Evolutionary conservation across 768 basidiomycete genomes (phyloP).

Genomic region (Boletus vermiculosoides): DNA sequence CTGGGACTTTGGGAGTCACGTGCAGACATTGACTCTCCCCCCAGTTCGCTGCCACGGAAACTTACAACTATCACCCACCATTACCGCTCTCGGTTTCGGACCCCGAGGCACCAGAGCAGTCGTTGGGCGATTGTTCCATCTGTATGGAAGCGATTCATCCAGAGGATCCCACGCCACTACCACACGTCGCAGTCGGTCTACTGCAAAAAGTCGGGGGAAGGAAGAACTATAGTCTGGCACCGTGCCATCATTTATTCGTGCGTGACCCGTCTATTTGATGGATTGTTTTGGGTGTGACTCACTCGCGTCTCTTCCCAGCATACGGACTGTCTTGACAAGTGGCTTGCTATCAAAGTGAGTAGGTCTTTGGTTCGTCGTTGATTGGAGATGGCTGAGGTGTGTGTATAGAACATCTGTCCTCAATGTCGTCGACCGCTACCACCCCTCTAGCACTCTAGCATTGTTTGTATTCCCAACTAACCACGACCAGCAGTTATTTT

Average conservation of each 20-base stretch:
- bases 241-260: slow-evolving; percentile 87
- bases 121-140: slow-evolving; percentile 85
- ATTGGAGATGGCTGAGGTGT: background rate
- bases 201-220: slow-evolving; percentile 39
- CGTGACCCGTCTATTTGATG: slow-evolving; percentile 25
- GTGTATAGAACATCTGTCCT: slow-evolving; percentile 80
- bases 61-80: slow-evolving; percentile 84
- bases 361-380: background rate
- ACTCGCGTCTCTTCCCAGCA: slow-evolving; percentile 46
- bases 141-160: slow-evolving; percentile 86
- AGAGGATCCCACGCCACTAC: slow-evolving; percentile 41
- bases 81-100: slow-evolving; percentile 59
- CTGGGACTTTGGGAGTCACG: background rate
- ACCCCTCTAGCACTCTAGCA: slow-evolving; percentile 50
- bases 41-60: slow-evolving; percentile 58
- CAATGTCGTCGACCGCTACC: slow-evolving; percentile 84
- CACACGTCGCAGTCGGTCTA: slow-evolving; percentile 39
- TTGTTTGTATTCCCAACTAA: slow-evolving; percentile 1
- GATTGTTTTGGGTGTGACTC: background rate
- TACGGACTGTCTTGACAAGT: slow-evolving; percentile 84
- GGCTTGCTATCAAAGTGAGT: slow-evolving; percentile 72
- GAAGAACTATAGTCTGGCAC: slow-evolving; percentile 80
- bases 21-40: background rate
- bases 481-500: background rate
- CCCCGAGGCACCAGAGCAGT: slow-evolving; percentile 70